phyloP scores from a whole-genome alignment of 768 basidiomycete genomes.

The Trametes villosa region DNA sequence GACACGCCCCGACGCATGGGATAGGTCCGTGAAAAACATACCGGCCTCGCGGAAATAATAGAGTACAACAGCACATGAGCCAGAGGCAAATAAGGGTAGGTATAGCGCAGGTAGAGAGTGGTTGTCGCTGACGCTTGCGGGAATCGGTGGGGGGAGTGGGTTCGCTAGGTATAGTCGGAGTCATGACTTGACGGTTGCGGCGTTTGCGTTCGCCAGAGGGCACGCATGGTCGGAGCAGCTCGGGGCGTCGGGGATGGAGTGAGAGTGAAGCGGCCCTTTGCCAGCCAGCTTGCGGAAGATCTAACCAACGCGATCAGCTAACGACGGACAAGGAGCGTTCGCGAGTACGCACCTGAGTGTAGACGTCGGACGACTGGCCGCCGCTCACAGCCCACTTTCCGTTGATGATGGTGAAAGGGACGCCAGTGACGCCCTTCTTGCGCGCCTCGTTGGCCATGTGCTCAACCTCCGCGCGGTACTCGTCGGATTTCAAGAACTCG shows the following conservation, averaged over 20 bases:
- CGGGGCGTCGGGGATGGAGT: conserved; percentile 17
- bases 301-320: conserved; percentile 26
- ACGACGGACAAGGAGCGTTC: conserved; percentile 1
- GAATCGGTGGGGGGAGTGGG: background rate
- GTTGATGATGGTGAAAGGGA: conserved; percentile 81
- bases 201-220: conserved; percentile 1
- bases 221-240: conserved; percentile 15
- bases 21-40: conserved; percentile 10
- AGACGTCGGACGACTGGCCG: conserved; percentile 73
- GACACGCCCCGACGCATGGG: too few relatives aligned
- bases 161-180: background rate
- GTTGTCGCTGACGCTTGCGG: background rate
- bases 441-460: conserved; percentile 64
- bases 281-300: conserved; percentile 56
- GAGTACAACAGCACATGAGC: conserved; percentile 15
- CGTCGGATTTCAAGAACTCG: conserved; percentile 66
- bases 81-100: conserved; percentile 4
- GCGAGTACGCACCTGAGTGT: conserved; percentile 59
- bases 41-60: conserved; percentile 14
- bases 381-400: conserved; percentile 79
- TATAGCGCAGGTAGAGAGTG: conserved; percentile 3
- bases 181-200: conserved; percentile 15
- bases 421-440: conserved; percentile 71
- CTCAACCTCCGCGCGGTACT: conserved; percentile 66
- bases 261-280: conserved; percentile 18